Base-by-base conservation (phyloP, 1,284 basidiomycete species). In the Peniophora sp. region DNA sequence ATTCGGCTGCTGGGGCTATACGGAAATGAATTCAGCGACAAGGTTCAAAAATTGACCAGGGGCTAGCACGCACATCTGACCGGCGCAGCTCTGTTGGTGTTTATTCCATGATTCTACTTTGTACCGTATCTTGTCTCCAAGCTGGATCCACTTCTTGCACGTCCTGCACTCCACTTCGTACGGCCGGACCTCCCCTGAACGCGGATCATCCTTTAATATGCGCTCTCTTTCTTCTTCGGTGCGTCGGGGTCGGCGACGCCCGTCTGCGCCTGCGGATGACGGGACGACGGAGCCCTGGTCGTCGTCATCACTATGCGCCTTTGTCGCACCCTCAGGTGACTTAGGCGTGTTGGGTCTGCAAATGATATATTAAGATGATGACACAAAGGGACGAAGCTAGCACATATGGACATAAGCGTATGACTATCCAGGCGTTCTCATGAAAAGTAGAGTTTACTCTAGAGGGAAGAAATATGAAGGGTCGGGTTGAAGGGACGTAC, bases 91-190 rank as follows among this genome's bases (percentile, higher is more conserved):
- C 27, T 60, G 55, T 51, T 71, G 69, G 58, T 86, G 85, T 5
- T 52, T 48, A 6, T 66, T 67, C 85, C 84, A 86, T 54, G 79
- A 78, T 32, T 55, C 47, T 32, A 74, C 54, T 18, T 62, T 57
- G 62, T 81, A 86, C 3, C 64, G 59, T 12, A 61, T 59, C 2
- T 54, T 59, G 12, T 56, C 60, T 18, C 73, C 70, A 23, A 85
- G 65, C 48, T 67, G 71, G 52, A 87, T 71, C 80, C 82, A 84
- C 52, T 72, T 76, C 48, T 76, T 64, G 60, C 85, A 88, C 42
- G 67, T 70, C 54, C 71, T 72, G 62, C 84, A 88, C 45, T 75
- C 64, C 8, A 77, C 76, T 52, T 73, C 69, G 45, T 77, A 66
- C 2, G 74, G 67, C 55, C 77, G 68, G 8, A 81, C 66, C 47